Evolutionary conservation across 441 rosid genomes (phyloP).

Genomic region (Dalechampia spathulata): DNA sequence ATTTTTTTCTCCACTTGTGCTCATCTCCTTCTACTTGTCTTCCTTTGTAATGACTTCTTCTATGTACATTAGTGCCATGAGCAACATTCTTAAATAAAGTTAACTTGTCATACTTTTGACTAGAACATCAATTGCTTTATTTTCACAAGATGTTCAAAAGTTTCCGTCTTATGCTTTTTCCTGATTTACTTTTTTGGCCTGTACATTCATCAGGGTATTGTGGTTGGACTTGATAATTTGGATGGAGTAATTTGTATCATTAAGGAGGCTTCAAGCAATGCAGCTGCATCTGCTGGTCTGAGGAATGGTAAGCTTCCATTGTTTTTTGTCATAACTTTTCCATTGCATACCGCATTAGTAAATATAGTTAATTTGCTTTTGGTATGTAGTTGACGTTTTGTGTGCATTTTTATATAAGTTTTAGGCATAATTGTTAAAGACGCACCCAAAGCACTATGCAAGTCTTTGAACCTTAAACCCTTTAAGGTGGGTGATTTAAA

Average conservation of each 20-base stretch:
- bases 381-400: background rate
- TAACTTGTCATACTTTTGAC: background rate
- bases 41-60: too few relatives aligned
- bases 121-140: background rate
- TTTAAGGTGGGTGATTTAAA: too few relatives aligned
- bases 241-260: slow-evolving; percentile 61
- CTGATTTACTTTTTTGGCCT: slow-evolving; percentile 6
- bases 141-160: background rate
- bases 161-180: background rate
- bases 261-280: slow-evolving; percentile 58
- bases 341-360: background rate
- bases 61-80: background rate
- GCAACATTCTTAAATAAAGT: background rate
- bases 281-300: slow-evolving; percentile 62
- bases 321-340: background rate
- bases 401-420: background rate
- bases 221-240: slow-evolving; percentile 77
- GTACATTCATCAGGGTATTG: slow-evolving; percentile 54
- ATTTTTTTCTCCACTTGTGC: too few relatives aligned
- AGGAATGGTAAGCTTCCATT: slow-evolving; percentile 38
- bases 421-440: too few relatives aligned
- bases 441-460: too few relatives aligned
- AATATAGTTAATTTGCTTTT: background rate
- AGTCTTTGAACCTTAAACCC: too few relatives aligned
- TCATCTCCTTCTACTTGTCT: too few relatives aligned